Conservation (phyloP, 805 yeast genomes). For the Suhomyces xylopsoci region DNA sequence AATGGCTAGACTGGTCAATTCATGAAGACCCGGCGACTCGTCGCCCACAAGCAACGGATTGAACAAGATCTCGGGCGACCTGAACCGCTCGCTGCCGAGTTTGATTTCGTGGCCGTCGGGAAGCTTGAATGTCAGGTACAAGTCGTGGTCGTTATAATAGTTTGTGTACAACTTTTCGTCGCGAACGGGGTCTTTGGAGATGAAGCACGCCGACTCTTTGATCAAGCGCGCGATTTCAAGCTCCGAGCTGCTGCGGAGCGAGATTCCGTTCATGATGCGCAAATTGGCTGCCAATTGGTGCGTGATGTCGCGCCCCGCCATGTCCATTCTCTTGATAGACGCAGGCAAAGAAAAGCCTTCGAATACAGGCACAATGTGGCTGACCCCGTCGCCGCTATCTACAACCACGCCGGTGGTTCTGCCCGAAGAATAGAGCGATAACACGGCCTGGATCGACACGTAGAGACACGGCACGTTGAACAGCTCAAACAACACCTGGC, state of each 20-base stretch:
- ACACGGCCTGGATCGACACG: slow-evolving; percentile 70
- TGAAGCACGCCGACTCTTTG: slow-evolving; percentile 71
- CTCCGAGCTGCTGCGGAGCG: slow-evolving; percentile 70
- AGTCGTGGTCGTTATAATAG: slow-evolving; percentile 12
- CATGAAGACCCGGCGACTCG: slow-evolving; percentile 68
- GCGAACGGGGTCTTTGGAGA: slow-evolving; percentile 52
- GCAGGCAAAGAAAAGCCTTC: slow-evolving; percentile 81
- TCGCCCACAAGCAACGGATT: slow-evolving; percentile 75
- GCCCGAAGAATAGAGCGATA: slow-evolving; percentile 84
- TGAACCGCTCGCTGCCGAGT: slow-evolving; percentile 64
- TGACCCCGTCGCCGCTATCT: slow-evolving; percentile 93
- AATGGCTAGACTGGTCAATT: slow-evolving; percentile 61
- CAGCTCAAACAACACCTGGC: slow-evolving; percentile 67
- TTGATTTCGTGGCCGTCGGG: slow-evolving; percentile 81
- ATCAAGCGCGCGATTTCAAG: slow-evolving; percentile 74
- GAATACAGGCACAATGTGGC: slow-evolving; percentile 83
- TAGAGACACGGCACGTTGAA: slow-evolving; percentile 77
- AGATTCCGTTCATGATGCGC: slow-evolving; percentile 60
- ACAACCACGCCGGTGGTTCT: slow-evolving; percentile 86
- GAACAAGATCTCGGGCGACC: slow-evolving; percentile 81
- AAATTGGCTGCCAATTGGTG: slow-evolving; percentile 67
- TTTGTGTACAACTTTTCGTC: slow-evolving; percentile 52
- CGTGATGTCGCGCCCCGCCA: slow-evolving; percentile 87
- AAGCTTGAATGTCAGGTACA: slow-evolving; percentile 48
- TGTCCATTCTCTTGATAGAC: slow-evolving; percentile 68